phyloP scores from a whole-genome alignment of 2,329 filamentous ascomycete genomes.

The Ilyonectria destructans region DNA sequence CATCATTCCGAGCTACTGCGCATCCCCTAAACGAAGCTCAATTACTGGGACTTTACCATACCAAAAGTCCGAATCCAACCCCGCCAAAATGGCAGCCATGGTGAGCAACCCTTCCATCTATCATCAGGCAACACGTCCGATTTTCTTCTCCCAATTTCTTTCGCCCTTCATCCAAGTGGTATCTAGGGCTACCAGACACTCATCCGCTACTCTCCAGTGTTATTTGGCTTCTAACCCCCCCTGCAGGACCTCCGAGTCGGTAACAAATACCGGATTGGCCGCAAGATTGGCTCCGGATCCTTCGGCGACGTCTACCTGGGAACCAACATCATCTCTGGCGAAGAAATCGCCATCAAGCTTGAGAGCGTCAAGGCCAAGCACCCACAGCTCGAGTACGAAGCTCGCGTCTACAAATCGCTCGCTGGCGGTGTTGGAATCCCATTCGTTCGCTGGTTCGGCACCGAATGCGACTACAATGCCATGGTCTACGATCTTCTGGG shows the following conservation, averaged over 20 bases:
- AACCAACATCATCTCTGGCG: conserved; percentile 99
- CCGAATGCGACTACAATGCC: conserved; percentile 99
- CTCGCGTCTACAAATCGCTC: conserved; percentile 90
- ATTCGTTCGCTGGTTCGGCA: conserved; percentile 99
- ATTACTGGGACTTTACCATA: neutral
- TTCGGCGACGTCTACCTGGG: conserved; percentile 99
- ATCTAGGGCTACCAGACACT: neutral
- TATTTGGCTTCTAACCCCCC: too few species aligned
- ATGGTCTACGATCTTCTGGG: conserved; percentile 99
- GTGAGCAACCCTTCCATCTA: conserved; percentile 53
- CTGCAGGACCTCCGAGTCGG: conserved; percentile 95
- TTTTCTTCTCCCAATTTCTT: neutral
- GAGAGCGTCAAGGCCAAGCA: conserved; percentile 99
- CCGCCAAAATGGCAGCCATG: conserved; percentile 67
- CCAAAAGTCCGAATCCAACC: neutral
- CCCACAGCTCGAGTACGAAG: conserved; percentile 98
- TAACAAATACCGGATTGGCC: conserved; percentile 99
- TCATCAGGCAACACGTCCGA: too few species aligned
- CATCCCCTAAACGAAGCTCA: neutral
- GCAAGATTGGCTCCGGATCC: conserved; percentile 97
- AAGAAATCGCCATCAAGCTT: conserved; percentile 99
- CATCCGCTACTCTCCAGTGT: conserved; percentile 8
- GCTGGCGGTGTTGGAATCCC: conserved; percentile 98
- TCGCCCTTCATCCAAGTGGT: neutral
- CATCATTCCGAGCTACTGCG: neutral